Conservation (phyloP, 352 stramenopile species). For the Aphanomyces cochlioides region DNA sequence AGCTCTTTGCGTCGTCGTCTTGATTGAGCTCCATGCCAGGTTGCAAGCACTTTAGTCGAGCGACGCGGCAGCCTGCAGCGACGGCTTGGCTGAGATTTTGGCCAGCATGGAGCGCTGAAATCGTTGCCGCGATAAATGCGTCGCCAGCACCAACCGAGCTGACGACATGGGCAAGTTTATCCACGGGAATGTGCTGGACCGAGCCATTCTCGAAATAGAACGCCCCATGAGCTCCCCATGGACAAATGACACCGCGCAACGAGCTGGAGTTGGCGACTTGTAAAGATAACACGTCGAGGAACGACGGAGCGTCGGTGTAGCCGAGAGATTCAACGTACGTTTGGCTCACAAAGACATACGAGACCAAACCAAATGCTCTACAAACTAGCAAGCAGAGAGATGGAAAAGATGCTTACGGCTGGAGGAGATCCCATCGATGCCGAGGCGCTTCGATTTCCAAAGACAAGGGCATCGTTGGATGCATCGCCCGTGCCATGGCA, state of each 20-base stretch:
- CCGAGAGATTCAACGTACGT: constrained; percentile 13
- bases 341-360: constrained; percentile 1
- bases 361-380: neutral
- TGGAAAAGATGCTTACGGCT: neutral
- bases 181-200: constrained; percentile 41
- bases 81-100: constrained; percentile 39
- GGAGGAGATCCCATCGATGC: neutral
- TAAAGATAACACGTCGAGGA: neutral
- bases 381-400: neutral
- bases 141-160: constrained; percentile 75
- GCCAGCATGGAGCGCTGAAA: constrained; percentile 45
- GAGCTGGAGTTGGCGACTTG: too few relatives aligned
- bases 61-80: constrained; percentile 49
- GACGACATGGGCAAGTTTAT: constrained; percentile 40
- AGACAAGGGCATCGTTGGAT: neutral
- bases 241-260: constrained; percentile 49
- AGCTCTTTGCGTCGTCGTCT: neutral
- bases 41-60: constrained; percentile 56
- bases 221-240: constrained; percentile 58
- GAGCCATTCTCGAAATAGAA: constrained; percentile 38
- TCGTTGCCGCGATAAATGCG: constrained; percentile 59
- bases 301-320: neutral
- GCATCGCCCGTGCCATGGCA: neutral
- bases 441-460: constrained; percentile 15
- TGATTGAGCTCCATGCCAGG: constrained; percentile 45